A percentile compares a stretch with the other conserved stretches of the same genome.
Evolutionary conservation across 192 early-diverging fungal genomes (phyloP).

Genomic region (Backusella morwellensis): DNA sequence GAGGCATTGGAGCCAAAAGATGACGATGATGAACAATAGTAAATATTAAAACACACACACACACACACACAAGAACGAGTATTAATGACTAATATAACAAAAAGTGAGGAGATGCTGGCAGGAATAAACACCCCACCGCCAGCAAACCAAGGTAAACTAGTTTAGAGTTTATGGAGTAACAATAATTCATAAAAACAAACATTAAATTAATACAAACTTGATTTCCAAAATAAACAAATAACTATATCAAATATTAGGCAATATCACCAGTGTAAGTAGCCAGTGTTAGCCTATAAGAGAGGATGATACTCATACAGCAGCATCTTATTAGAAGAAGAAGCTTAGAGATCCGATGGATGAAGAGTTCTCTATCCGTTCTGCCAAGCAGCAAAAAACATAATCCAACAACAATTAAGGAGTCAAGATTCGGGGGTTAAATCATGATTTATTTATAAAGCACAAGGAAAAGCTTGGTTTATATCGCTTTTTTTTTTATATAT

Average conservation of each 20-base stretch:
- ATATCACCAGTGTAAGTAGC: background rate
- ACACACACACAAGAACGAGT: background rate
- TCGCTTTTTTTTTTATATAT: background rate
- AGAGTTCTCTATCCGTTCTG: background rate
- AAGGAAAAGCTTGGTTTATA: background rate
- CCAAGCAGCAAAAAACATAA: background rate
- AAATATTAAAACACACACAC: background rate
- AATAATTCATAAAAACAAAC: conserved; percentile 4
- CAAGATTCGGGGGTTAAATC: background rate
- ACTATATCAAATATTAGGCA: background rate
- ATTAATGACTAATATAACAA: background rate
- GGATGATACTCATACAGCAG: background rate
- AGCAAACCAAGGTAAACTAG: background rate
- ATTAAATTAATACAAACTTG: background rate
- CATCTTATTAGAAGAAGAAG: background rate
- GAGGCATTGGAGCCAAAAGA: background rate
- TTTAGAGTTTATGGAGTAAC: background rate
- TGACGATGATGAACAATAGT: background rate
- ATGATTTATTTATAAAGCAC: background rate
- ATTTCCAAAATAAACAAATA: background rate
- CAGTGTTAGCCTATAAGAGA: background rate
- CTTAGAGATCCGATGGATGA: background rate
- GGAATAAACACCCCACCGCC: background rate
- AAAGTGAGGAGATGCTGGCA: background rate
- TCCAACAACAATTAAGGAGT: background rate